Conservation (phyloP, 805 yeast species). For the Teunomyces kruisii region DNA sequence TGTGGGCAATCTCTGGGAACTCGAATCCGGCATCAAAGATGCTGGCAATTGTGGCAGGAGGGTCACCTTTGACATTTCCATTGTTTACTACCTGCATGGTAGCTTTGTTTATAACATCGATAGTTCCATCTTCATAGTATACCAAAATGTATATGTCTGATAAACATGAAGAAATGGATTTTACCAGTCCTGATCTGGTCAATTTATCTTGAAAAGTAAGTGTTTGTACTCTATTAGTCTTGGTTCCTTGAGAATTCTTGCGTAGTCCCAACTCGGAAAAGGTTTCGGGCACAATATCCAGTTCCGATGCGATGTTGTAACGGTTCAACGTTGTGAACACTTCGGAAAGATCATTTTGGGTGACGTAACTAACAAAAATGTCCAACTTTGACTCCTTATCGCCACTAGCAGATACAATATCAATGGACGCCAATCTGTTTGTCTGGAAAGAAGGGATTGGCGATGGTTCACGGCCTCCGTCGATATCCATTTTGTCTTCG, state of each 20-base stretch:
- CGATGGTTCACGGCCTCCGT: neutral
- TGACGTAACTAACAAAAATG: conserved; percentile 42
- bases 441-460: neutral
- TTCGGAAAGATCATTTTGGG: conserved; percentile 13
- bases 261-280: conserved; percentile 31
- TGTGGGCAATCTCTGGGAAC: conserved; percentile 37
- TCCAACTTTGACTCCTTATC: conserved; percentile 44
- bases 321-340: conserved; percentile 24
- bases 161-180: conserved; percentile 32
- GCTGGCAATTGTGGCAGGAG: conserved; percentile 37
- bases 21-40: conserved; percentile 56
- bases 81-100: conserved; percentile 23
- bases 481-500: conserved; percentile 17
- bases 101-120: conserved; percentile 46
- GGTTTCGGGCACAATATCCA: conserved; percentile 24
- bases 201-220: conserved; percentile 29
- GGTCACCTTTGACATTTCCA: conserved; percentile 8
- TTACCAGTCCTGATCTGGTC: conserved; percentile 23
- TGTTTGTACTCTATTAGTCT: conserved; percentile 2
- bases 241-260: conserved; percentile 9
- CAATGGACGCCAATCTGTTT: conserved; percentile 28
- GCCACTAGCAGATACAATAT: conserved; percentile 46
- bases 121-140: conserved; percentile 41
- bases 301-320: conserved; percentile 25
- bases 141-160: conserved; percentile 43